Evolutionary conservation across 306 rosid genomes (phyloP).

Genomic region (Lablab purpureus): DNA sequence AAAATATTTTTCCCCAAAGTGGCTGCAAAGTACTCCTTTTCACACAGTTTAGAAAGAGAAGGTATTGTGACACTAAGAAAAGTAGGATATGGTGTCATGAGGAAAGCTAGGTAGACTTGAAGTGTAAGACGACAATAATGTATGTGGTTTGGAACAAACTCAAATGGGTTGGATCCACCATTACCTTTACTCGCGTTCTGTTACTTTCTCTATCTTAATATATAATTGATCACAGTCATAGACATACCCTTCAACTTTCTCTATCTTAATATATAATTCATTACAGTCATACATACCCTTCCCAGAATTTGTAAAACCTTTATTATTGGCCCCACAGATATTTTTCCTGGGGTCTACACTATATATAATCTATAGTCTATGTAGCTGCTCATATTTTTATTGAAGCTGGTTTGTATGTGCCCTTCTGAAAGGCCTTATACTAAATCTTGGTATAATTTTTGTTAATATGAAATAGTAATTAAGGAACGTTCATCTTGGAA

Average conservation of each 20-base stretch:
- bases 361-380: not conserved
- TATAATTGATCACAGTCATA: not conserved
- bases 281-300: slow-evolving; percentile 17
- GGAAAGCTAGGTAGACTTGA: slow-evolving; percentile 49
- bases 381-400: slow-evolving; percentile 36
- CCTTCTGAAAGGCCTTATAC: slow-evolving; percentile 22
- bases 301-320: slow-evolving; percentile 52
- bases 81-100: slow-evolving; percentile 53
- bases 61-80: slow-evolving; percentile 45
- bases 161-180: slow-evolving; percentile 85
- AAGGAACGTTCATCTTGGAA: slow-evolving; percentile 45
- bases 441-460: slow-evolving; percentile 4
- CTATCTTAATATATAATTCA: slow-evolving; percentile 36
- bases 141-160: slow-evolving; percentile 57
- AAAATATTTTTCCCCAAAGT: slow-evolving; percentile 33
- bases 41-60: slow-evolving; percentile 38
- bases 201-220: slow-evolving; percentile 42
- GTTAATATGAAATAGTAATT: slow-evolving; percentile 6
- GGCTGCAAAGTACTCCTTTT: slow-evolving; percentile 48
- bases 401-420: slow-evolving; percentile 33
- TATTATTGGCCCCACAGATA: slow-evolving; percentile 55
- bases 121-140: slow-evolving; percentile 65
- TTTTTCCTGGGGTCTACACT: slow-evolving; percentile 47
- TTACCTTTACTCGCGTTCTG: slow-evolving; percentile 44
- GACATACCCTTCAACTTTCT: slow-evolving; percentile 2